Evolutionary conservation across 768 basidiomycete genomes (phyloP), one percentile per base, ranked within the genome.

Genomic region (Lanmaoa rubissima): DNA sequence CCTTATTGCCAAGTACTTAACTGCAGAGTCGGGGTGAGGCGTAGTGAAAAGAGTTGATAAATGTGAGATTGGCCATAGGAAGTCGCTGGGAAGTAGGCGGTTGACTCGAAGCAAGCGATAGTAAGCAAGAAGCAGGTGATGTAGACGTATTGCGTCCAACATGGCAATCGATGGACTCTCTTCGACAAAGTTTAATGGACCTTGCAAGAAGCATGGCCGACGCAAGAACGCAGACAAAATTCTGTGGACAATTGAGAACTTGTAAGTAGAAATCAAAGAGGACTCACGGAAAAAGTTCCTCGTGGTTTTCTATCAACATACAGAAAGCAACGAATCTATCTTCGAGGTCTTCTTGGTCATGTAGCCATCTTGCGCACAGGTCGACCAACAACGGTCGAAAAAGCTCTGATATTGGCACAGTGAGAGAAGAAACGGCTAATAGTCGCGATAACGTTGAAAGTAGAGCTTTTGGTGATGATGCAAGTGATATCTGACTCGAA

Each of bases 311-410:
- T 28, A 90, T 64, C 53, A 92, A 72, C 55, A 82, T 71, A 63
- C 79, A 84, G n/a, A 89, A 72, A 4, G 86, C 85, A 46, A 79
- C 74, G 46, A 86, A 72, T 63, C 81, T 78, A 39, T 81, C 79
- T 53, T 83, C 79, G 24, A 75, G 62, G 56, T 78, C 73, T 41
- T 79, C 71, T 38, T 76, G 64, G 19, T 77, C 74, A n/a, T 86
- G 75, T 41, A 95, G 67, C 93, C 92, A 97, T 64, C 90, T 74
- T 4, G 89, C 89, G 64, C 86, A 87, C 26, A 98, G 73, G 70
- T 96, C 90, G 28, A 88, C 64, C 39, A 93, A 69, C 51, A 98
- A 72, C 4, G 95, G 94, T 58, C 88, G 76, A 73, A 90, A 98
- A 12, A 80, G 60, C 7, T 74, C 76, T 19, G 88, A 83, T 57